Evolutionary conservation across 805 yeast genomes (phyloP), one percentile per base, ranked within the genome.

Genomic region (Metschnikowia shivogae): DNA sequence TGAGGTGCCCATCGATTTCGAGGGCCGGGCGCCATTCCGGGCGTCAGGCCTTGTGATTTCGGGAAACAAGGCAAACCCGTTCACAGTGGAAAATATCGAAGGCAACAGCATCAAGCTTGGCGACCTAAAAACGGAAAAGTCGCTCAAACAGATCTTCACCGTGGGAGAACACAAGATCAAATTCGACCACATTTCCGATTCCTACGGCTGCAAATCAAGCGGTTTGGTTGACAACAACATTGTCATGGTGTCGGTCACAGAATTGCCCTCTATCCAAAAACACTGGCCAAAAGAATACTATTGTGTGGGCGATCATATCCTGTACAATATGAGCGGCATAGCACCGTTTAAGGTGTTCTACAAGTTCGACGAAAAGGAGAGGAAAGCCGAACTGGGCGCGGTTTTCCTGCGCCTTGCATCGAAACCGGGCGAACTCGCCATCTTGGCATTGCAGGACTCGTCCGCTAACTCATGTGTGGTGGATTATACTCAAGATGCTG

Each of bases 291-390:
- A 47, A 14, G 39, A 40, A 2, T 77, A 84, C 56, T 84, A 82
- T 58, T 93, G 99, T 75, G 96, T 92, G 24, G 99, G 99, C 9
- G 98, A 92, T 50, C 84, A 86, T 48, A 78, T 93, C 22, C 74
- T 84, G 1, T 87, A 87, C 59, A 77, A 83, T 49, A 64, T 92
- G 50, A 77, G 78, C 12, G 98, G 98, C 2, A 69, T 78, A 4
- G 79, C 95, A 0, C 97, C 97, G 17, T 89, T 89, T 60, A 76
- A 76, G 1, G 76, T 95, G 4, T 77, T 70, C 41, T 93, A 93
- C 61, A 75, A 75, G 24, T 90, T 92, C 67, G 83, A 86, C 54
- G 84, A 76, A 1, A 67, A 70, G 26, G 63, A 65, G 29, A 81
- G 84, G 52, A 77, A 72, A 48, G 83, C 93, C 0, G 73, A 73